Conservation (phyloP, 441 rosid genomes). For the Bocquillonia castaneifolia region DNA sequence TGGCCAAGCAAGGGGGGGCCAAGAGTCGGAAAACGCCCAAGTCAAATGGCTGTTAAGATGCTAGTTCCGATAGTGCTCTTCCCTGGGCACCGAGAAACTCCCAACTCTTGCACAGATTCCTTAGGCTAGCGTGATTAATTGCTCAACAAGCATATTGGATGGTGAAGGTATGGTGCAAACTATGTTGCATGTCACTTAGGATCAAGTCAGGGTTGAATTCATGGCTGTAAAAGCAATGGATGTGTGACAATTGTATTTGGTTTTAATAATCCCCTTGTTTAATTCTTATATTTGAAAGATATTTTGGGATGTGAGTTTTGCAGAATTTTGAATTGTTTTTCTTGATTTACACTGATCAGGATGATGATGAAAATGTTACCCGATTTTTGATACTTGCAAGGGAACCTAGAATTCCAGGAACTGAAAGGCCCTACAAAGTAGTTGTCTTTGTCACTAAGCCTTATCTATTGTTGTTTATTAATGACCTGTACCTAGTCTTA, state of each 20-base stretch:
- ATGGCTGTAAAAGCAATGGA: not conserved
- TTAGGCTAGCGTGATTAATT: not conserved
- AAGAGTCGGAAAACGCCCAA: too few relatives aligned
- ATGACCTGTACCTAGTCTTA: slow-evolving; percentile 4
- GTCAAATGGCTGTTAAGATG: too few relatives aligned
- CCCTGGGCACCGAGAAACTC: not conserved
- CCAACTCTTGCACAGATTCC: not conserved
- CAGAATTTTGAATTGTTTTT: slow-evolving; percentile 21
- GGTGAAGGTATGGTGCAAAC: not conserved
- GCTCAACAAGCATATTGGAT: not conserved
- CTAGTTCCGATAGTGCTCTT: not conserved
- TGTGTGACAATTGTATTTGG: not conserved
- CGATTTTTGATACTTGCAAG: slow-evolving; percentile 88
- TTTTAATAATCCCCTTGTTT: not conserved
- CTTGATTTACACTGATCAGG: slow-evolving; percentile 41
- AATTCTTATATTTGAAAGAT: slow-evolving; percentile 5
- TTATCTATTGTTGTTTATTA: not conserved
- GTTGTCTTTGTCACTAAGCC: slow-evolving; percentile 8
- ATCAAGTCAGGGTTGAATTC: not conserved
- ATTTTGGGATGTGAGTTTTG: slow-evolving; percentile 2
- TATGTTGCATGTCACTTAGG: not conserved
- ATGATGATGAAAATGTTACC: slow-evolving; percentile 62
- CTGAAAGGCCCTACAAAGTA: slow-evolving; percentile 68
- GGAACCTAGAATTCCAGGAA: slow-evolving; percentile 84
- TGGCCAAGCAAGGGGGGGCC: not conserved